Conservation (phyloP, 352 stramenopile genomes). For the Globisporangium viniferum region DNA sequence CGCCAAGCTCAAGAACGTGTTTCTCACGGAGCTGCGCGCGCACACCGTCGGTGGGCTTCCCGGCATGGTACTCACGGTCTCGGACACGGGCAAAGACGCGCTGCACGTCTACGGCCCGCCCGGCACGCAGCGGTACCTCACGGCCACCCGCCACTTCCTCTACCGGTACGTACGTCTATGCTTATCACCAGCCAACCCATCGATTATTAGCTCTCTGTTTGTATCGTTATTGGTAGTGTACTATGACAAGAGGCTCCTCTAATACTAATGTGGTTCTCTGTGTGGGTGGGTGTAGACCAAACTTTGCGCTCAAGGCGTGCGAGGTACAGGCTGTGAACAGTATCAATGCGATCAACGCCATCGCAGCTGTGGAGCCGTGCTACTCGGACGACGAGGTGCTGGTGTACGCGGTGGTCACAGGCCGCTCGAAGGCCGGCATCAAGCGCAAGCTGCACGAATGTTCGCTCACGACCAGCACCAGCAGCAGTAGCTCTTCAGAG, state of each 20-base stretch:
- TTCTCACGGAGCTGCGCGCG: slow-evolving; percentile 78
- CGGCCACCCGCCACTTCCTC: slow-evolving; percentile 85
- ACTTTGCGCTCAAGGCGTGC: slow-evolving; percentile 50
- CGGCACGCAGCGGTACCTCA: slow-evolving; percentile 63
- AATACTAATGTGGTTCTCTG: not conserved
- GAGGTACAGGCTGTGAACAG: slow-evolving; percentile 24
- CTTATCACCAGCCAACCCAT: not conserved
- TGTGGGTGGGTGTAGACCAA: slow-evolving; percentile 15
- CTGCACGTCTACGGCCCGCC: slow-evolving; percentile 71
- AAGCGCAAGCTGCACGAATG: slow-evolving; percentile 58
- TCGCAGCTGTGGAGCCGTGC: slow-evolving; percentile 14
- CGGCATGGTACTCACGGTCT: slow-evolving; percentile 86
- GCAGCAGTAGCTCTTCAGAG: slow-evolving; percentile 9
- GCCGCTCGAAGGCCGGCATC: slow-evolving; percentile 27
- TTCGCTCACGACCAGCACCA: not conserved
- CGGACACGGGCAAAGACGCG: slow-evolving; percentile 78
- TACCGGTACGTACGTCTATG: slow-evolving; percentile 23
- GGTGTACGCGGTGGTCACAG: slow-evolving; percentile 41
- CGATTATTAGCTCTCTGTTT: not conserved
- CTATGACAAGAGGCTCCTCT: too few relatives aligned
- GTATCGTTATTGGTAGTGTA: not conserved
- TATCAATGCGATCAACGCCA: not conserved
- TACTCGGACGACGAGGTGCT: slow-evolving; percentile 61
- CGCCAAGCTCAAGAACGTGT: slow-evolving; percentile 78
- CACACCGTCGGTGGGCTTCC: slow-evolving; percentile 83